phyloP scores from a whole-genome alignment of 768 basidiomycete genomes.

The Boletus barrowsii region DNA sequence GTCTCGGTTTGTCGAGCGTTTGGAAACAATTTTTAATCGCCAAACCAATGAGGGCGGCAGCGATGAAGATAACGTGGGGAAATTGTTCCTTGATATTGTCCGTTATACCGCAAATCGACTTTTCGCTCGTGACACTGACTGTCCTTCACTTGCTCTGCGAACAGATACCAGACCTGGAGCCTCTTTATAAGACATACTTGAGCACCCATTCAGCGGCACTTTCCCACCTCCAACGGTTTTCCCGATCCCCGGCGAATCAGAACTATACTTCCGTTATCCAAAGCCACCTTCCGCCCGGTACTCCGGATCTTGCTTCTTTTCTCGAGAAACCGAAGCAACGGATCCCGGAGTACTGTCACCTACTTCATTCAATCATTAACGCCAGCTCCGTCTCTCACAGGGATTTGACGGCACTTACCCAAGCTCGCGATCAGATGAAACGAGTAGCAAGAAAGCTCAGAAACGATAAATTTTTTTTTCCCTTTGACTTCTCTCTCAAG shows the following conservation, averaged over 20 bases:
- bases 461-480: conserved; percentile 39
- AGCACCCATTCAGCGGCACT: conserved; percentile 69
- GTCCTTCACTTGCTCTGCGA: background rate
- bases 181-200: conserved; percentile 70
- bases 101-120: conserved; percentile 23
- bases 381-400: conserved; percentile 60
- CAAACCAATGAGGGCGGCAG: conserved; percentile 49
- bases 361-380: conserved; percentile 67
- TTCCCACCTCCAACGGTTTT: conserved; percentile 49
- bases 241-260: conserved; percentile 39
- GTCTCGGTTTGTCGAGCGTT: conserved; percentile 52
- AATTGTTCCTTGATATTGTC: conserved; percentile 63
- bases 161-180: conserved; percentile 63
- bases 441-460: conserved; percentile 68
- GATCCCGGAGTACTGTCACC: conserved; percentile 83
- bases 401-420: conserved; percentile 40
- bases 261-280: conserved; percentile 60
- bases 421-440: conserved; percentile 44
- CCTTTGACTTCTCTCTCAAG: background rate
- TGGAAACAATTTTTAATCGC: conserved; percentile 58
- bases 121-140: background rate
- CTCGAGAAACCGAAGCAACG: conserved; percentile 97
- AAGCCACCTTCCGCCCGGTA: conserved; percentile 45
- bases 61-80: conserved; percentile 64
- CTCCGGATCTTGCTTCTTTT: conserved; percentile 85